Evolutionary conservation across 2,329 filamentous ascomycete genomes (phyloP), one percentile per base, ranked within the genome.

Genomic region (Tolypocladium nubicola): DNA sequence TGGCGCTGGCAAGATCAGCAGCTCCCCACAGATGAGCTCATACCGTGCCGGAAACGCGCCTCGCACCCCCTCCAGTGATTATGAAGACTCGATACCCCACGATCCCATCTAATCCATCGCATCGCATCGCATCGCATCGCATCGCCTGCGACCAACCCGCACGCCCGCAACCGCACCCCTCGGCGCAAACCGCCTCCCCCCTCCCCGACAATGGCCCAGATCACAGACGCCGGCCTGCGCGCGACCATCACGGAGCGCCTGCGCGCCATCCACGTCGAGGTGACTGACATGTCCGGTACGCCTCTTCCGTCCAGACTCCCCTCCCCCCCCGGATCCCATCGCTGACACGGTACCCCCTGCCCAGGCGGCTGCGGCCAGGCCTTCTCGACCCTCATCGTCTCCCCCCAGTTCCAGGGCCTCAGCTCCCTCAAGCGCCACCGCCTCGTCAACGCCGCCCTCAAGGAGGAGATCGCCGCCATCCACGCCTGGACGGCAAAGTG

Each of bases 401-500:
- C 86, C 10, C 78, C 86, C 38, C 76, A 83, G 58, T 91, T 90
- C 70, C 77, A 80, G 57, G 85, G 84, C 65, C 87, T 88, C 71
- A 88, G 77, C 67, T 89, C 89, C 55, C 83, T 97, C 58, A 90
- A 90, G 69, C 83, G 92, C 58, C 90, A 96, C 73, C 85, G 92
- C 49, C 80, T 95, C 61, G 91, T 96, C 65, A 96, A 97, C 73
- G 81, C 81, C 19, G 85, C 85, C 6, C 78, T 97, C 65, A 93
- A 91, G 76, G 82, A 86, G 52, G 91, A 97, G 75, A 96, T 97
- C 70, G 89, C 89, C 19, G 83, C 82, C 62, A 96, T 97, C 65
- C 92, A 97, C 76, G 92, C 92, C 43, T 97, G 92, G 92, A 95
- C 90, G 57, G 90, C 91, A 35, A 95, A 91, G 75, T 96, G 92